Evolutionary conservation across 2,329 filamentous ascomycete species (phyloP).

Genomic region (Ophiostoma ips): DNA sequence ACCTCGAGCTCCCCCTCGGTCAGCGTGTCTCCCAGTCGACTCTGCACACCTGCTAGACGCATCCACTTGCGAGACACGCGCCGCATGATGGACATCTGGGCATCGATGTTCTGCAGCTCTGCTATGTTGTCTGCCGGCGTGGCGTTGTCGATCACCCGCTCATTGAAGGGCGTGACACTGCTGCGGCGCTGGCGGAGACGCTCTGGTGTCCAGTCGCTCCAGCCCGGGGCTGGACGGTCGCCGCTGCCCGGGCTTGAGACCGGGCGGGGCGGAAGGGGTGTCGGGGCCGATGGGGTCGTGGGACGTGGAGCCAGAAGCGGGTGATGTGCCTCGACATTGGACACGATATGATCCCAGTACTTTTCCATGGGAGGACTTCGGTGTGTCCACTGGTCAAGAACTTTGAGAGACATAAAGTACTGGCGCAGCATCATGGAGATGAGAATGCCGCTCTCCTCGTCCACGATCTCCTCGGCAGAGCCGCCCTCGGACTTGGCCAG

Average conservation of each 20-base stretch:
- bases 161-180: constrained; percentile 25
- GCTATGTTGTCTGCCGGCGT: constrained; percentile 25
- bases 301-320: constrained; percentile 28
- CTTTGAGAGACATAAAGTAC: constrained; percentile 78
- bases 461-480: constrained; percentile 60
- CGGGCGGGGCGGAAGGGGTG: neutral
- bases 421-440: constrained; percentile 78
- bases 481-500: constrained; percentile 67
- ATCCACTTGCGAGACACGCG: constrained; percentile 64
- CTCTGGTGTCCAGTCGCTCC: constrained; percentile 25
- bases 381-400: constrained; percentile 65
- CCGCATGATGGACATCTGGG: constrained; percentile 44
- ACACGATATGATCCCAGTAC: constrained; percentile 55
- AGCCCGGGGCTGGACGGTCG: constrained; percentile 9
- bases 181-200: constrained; percentile 23
- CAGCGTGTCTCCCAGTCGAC: constrained; percentile 37
- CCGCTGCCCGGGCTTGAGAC: no score
- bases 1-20: constrained; percentile 46
- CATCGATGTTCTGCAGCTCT: constrained; percentile 31
- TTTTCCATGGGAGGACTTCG: constrained; percentile 47
- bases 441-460: constrained; percentile 75
- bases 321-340: constrained; percentile 40
- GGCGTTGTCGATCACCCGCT: constrained; percentile 29
- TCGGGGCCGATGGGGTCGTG: neutral
- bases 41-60: constrained; percentile 47